A percentile compares a stretch with the other conserved stretches of the same genome.
Conservation (phyloP, 345 rosid genomes). For the Fremontodendron californicum region DNA sequence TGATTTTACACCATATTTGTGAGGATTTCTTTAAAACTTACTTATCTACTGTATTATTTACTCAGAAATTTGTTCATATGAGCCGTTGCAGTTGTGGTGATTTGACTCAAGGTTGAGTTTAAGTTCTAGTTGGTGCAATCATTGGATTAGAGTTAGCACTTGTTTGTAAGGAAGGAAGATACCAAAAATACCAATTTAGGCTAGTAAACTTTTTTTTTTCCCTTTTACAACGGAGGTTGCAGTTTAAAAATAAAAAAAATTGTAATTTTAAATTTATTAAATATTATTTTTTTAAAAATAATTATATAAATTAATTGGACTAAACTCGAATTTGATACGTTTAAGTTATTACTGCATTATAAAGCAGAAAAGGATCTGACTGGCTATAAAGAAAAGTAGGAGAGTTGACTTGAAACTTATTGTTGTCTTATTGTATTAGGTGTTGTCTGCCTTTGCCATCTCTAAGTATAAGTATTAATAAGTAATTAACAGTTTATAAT, state of each 20-base stretch:
- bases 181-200: background rate
- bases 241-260: no score
- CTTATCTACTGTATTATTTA: background rate
- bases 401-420: background rate
- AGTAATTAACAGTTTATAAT: constrained; percentile 7
- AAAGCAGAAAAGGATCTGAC: background rate
- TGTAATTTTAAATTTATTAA: background rate
- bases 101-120: background rate
- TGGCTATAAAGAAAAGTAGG: background rate
- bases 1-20: background rate
- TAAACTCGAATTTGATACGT: background rate
- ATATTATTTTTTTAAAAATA: no score
- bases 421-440: background rate
- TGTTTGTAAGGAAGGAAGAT: background rate
- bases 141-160: background rate
- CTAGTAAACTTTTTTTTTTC: no score
- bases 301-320: background rate
- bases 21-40: background rate
- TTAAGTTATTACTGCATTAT: background rate
- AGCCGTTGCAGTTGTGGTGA: background rate
- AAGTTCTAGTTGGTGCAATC: background rate
- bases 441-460: constrained; percentile 12
- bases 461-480: background rate
- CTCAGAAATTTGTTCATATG: no score
- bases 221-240: no score